Evolutionary conservation across 352 stramenopile genomes (phyloP), one percentile per base, ranked within the genome.

Genomic region (Globisporangium nagaii): DNA sequence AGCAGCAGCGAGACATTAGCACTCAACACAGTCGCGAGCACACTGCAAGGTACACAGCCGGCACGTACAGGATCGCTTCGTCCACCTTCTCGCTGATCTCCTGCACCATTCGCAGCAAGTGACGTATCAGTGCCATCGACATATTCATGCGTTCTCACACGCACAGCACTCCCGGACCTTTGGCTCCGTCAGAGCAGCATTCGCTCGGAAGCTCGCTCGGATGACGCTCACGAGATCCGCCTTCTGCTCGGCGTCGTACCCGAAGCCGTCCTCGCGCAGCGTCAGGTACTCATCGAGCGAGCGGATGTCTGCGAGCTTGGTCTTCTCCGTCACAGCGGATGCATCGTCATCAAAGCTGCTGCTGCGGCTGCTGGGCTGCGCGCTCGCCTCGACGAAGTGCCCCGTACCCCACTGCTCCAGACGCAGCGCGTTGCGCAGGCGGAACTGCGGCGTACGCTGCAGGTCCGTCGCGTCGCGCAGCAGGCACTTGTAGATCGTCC

Each of bases 361-460:
- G 49, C n/a, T 54, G 15, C 52, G 31, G 40, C 22, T 62, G 39
- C 44, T 35, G 28, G 20, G 61, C 32, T 36, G 12, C 51, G 20
- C 8, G 20, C 39, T n/a, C 45, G 32, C 34, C 66, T 75, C 58
- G 35, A 85, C 61, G 44, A 74, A 86, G 31, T 63, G 54, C 15
- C 79, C 78, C 17, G 40, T 48, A n/a, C 82, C 79, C 82, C 82
- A 92, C 45, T 89, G 68, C 50, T 88, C 78, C 19, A 81, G 53
- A 20, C 59, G 54, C 15, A 90, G 41, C n/a, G 73, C 51, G 2
- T 73, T 71, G 27, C 82, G 82, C 17, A 89, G 45, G 5, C 69
- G 71, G 53, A 87, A 90, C 56, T 88, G 69, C 46, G 79, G 79
- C 35, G 61, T 81, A 43, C 65, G 54, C 57, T 80, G 62, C 34